Percentiles rank a stretch among this genome's conserved stretches.
phyloP scores from a whole-genome alignment of 805 yeast species.

The Kodamaea laetipori region DNA sequence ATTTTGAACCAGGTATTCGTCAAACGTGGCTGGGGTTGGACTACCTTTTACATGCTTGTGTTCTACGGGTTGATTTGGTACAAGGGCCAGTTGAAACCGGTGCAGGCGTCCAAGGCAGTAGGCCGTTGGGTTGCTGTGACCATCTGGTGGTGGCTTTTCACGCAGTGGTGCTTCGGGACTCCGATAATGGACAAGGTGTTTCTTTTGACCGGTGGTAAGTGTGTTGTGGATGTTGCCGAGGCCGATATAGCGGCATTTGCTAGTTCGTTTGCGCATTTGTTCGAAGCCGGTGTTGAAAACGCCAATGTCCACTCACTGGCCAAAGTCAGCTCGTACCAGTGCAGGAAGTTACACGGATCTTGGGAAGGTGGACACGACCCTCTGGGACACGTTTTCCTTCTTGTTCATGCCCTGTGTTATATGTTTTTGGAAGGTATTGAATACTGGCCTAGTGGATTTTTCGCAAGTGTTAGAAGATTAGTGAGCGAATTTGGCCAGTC shows the following conservation, averaged over 20 bases:
- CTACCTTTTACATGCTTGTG: constrained; percentile 37
- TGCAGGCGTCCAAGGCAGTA: constrained; percentile 21
- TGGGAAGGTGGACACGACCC: constrained; percentile 96
- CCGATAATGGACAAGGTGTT: constrained; percentile 91
- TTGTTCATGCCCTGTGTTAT: constrained; percentile 65
- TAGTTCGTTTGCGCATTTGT: constrained; percentile 2
- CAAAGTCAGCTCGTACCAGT: constrained; percentile 33
- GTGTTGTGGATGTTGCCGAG: constrained; percentile 36
- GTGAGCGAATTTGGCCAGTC: background rate
- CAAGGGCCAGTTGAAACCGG: constrained; percentile 2
- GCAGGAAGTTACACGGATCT: constrained; percentile 50
- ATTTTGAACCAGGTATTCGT: constrained; percentile 74
- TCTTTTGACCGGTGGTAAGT: constrained; percentile 78
- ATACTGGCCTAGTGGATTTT: constrained; percentile 28
- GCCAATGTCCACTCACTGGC: constrained; percentile 10
- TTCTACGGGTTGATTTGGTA: constrained; percentile 27
- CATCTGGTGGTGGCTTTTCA: constrained; percentile 79
- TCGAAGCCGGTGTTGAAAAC: background rate
- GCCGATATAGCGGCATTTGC: constrained; percentile 11
- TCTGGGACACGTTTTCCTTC: constrained; percentile 85
- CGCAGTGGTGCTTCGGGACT: constrained; percentile 83
- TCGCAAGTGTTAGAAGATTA: constrained; percentile 14
- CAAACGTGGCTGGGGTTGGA: constrained; percentile 94
- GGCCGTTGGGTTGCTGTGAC: constrained; percentile 59
- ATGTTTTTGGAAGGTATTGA: constrained; percentile 63